Base-by-base conservation (phyloP, 1,284 basidiomycete genomes). In the Microstroma glucosiphilum region DNA sequence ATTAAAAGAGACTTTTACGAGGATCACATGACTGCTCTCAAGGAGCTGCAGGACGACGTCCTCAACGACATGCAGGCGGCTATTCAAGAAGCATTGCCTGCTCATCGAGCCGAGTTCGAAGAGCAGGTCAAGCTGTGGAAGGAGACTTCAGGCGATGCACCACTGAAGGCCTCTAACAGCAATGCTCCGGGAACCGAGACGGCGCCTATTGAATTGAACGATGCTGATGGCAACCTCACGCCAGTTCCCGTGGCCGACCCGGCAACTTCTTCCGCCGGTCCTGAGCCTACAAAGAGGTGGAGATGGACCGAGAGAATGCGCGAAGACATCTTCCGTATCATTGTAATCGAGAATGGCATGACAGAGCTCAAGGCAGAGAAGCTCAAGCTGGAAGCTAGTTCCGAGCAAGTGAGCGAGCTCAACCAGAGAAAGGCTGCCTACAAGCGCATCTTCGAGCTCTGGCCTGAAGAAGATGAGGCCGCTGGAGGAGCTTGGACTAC, bases 291-390 rank as follows among this genome's bases (percentile, higher is more conserved):
- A 19, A 75, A 72, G 65, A 68, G 70, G 13, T 78, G 74, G 72
- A 62, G 60, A 25, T 78, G 75, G 74, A 62, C 57, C 17, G 76
- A 78, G 58, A 73, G 70, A 57, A 72, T 75, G 71, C 69, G 75
- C 23, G 75, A 76, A 41, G 63, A 72, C 60, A 62, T 78, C 37
- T 75, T 72, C 40, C 64, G 69, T 17, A 65, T 74, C 54, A 69
- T 78, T 56, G 72, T 70, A 2, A 69, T 77, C 58, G 75, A 75
- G 43, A 75, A 77, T 60, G 75, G 72, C 25, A 73, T 76, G 68
- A 73, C 69, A 56, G 75, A 78, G 60, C 62, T 78, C 11, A 58
- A 62, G 8, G 75, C 72, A 60, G 76, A 78, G 56, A 78, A 78
- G 63, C 55, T 62, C 56, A 69, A 68, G 63, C 67, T 76, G 12